A percentile compares a stretch with the other conserved stretches of the same genome.
These are phyloP conservation scores for Psidium friedrichsthalianum DNA, from an alignment of 345 rosid genomes.

Conservation along the genomic window DNA sequence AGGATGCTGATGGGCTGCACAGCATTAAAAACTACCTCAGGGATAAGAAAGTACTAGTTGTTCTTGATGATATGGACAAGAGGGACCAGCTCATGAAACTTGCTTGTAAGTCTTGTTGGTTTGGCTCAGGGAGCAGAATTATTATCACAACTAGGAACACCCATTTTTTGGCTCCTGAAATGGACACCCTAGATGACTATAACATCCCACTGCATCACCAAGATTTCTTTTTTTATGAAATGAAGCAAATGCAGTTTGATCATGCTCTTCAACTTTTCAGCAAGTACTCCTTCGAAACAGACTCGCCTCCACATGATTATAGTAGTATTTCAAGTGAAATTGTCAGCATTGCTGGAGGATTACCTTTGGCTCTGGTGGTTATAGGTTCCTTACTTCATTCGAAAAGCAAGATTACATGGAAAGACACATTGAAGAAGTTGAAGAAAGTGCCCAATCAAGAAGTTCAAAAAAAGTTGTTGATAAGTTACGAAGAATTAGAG, in stretches of 20 bases:
- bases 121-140: background rate
- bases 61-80: background rate
- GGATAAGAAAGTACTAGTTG: background rate
- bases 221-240: background rate
- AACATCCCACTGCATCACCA: rapidly evolving
- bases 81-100: background rate
- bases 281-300: background rate
- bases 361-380: background rate
- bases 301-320: background rate
- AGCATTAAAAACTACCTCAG: too few relatives aligned
- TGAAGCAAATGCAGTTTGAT: background rate
- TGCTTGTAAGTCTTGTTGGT: background rate
- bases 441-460: background rate
- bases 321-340: background rate
- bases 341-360: background rate
- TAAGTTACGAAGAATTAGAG: background rate
- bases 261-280: background rate
- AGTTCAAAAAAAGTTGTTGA: background rate
- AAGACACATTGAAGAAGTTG: background rate
- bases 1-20: too few relatives aligned
- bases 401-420: background rate
- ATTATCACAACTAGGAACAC: background rate
- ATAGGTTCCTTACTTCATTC: background rate
- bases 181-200: background rate
- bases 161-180: rapidly evolving